Evolutionary conservation across 2,329 filamentous ascomycete species (phyloP).

Genomic region (Paraconiothyrium brasiliense): DNA sequence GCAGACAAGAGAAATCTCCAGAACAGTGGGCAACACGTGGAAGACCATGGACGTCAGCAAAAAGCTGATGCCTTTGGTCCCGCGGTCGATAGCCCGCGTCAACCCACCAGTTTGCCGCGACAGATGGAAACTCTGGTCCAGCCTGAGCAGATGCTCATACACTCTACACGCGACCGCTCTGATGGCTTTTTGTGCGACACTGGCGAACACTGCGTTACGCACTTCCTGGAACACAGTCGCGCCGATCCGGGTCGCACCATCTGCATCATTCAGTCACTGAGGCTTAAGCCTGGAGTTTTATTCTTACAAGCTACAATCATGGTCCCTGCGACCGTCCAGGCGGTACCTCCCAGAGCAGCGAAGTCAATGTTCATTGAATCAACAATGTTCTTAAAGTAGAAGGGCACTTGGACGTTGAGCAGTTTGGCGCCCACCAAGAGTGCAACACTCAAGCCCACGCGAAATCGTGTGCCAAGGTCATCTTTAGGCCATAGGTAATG

Average conservation of each 20-base stretch:
- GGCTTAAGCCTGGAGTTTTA: neutral
- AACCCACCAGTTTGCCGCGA: slow-evolving; percentile 93
- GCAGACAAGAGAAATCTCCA: slow-evolving; percentile 96
- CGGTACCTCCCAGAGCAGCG: slow-evolving; percentile 84
- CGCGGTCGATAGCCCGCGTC: slow-evolving; percentile 92
- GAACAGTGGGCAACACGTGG: slow-evolving; percentile 89
- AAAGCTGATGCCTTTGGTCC: slow-evolving; percentile 98
- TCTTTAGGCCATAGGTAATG: slow-evolving; percentile 96
- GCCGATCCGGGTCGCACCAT: slow-evolving; percentile 87
- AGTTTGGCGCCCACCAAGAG: slow-evolving; percentile 89
- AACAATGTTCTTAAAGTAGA: slow-evolving; percentile 98
- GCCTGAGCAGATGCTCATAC: slow-evolving; percentile 85
- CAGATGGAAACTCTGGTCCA: slow-evolving; percentile 94
- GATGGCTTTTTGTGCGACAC: slow-evolving; percentile 96
- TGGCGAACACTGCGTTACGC: slow-evolving; percentile 95
- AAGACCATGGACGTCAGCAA: slow-evolving; percentile 98
- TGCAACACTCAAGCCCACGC: slow-evolving; percentile 84
- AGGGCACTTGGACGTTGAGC: slow-evolving; percentile 95
- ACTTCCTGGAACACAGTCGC: slow-evolving; percentile 92
- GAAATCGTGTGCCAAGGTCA: slow-evolving; percentile 80
- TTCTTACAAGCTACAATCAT: slow-evolving; percentile 85
- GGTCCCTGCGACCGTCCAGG: slow-evolving; percentile 85
- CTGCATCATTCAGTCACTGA: slow-evolving; percentile 48
- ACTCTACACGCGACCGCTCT: slow-evolving; percentile 90
- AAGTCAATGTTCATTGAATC: slow-evolving; percentile 98